phyloP scores from a whole-genome alignment of 371 early-diverging fungal species.

The Lichtheimia hyalospora region DNA sequence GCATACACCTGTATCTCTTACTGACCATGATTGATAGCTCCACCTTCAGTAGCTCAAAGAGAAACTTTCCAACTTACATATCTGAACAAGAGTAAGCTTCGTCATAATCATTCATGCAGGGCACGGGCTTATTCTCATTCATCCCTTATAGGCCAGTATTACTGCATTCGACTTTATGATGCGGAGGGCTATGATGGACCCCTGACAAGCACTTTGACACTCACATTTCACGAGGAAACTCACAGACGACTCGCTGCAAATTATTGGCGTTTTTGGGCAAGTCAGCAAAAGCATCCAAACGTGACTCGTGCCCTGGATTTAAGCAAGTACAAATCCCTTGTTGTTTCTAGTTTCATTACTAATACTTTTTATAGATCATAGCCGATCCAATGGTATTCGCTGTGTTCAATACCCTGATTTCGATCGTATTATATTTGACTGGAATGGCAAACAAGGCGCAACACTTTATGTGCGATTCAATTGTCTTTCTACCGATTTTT shows the following conservation, averaged over 20 bases:
- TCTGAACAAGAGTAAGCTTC: constrained; percentile 58
- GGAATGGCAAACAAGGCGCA: constrained; percentile 67
- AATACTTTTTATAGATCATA: not conserved
- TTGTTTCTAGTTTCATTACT: not conserved
- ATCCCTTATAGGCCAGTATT: constrained; percentile 13
- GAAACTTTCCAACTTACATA: constrained; percentile 59
- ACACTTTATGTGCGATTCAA: constrained; percentile 66
- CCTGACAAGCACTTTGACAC: constrained; percentile 55
- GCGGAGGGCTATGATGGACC: constrained; percentile 37
- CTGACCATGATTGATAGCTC: constrained; percentile 20
- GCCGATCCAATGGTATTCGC: constrained; percentile 38
- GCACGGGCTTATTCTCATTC: constrained; percentile 1
- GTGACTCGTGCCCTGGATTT: constrained; percentile 52
- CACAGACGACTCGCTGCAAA: constrained; percentile 66
- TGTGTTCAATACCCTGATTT: constrained; percentile 56
- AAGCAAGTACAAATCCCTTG: constrained; percentile 22
- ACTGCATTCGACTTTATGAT: constrained; percentile 12
- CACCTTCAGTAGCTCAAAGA: constrained; percentile 62
- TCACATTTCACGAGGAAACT: constrained; percentile 72
- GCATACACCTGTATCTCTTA: not conserved
- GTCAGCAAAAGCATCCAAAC: constrained; percentile 58
- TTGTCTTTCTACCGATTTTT: constrained; percentile 76
- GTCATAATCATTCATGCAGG: not conserved
- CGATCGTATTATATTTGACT: constrained; percentile 65
- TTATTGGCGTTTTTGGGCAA: constrained; percentile 80